Evolutionary conservation across 1,284 basidiomycete species (phyloP).

Genomic region (Coriolopsis trogii): DNA sequence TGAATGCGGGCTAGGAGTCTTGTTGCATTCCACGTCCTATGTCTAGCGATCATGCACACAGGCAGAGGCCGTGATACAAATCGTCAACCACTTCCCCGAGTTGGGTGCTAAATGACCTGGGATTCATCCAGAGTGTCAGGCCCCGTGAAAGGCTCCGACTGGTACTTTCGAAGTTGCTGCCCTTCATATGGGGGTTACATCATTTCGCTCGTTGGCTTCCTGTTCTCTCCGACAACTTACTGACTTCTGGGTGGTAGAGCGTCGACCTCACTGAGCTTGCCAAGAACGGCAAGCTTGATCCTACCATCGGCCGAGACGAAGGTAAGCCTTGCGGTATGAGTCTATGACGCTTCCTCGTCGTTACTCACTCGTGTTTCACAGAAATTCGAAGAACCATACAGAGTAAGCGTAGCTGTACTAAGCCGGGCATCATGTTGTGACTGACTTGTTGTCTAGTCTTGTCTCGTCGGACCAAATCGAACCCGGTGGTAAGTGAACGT

Average conservation of each 20-base stretch:
- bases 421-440: not conserved
- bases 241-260: constrained; percentile 47
- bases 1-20: too few species aligned
- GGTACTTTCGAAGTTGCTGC: too few species aligned
- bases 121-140: too few species aligned
- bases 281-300: constrained; percentile 84
- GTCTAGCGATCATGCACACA: too few species aligned
- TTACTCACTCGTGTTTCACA: constrained; percentile 30
- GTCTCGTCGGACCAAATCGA: constrained; percentile 83
- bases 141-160: too few species aligned
- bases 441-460: constrained; percentile 63
- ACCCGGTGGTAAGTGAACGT: constrained; percentile 69
- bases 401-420: constrained; percentile 48
- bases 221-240: not conserved
- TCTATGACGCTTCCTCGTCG: not conserved
- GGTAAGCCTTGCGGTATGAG: constrained; percentile 42
- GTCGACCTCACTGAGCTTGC: constrained; percentile 87
- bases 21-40: too few species aligned
- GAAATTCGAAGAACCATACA: constrained; percentile 92
- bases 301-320: constrained; percentile 88
- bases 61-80: too few species aligned
- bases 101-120: too few species aligned
- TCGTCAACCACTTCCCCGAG: too few species aligned
- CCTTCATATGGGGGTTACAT: too few species aligned
- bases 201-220: not conserved